Conservation (phyloP, 1,284 basidiomycete genomes). For the Ceratobasidium sp. region DNA sequence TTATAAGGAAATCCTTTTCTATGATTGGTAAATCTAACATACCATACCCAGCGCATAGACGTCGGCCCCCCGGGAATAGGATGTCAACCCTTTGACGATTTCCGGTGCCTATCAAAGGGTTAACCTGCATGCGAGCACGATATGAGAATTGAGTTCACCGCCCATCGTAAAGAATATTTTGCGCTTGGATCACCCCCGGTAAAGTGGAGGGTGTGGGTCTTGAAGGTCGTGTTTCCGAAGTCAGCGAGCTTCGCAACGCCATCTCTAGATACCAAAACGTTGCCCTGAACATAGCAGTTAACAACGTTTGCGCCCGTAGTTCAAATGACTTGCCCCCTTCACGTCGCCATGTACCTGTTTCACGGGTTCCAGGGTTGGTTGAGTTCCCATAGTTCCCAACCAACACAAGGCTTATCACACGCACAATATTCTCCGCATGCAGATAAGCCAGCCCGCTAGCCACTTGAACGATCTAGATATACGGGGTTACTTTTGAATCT, state of each 20-base stretch:
- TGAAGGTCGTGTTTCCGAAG: slow-evolving; percentile 6
- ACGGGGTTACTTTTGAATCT: background rate
- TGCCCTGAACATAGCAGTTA: background rate
- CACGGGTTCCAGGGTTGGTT: background rate
- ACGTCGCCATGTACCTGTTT: slow-evolving; percentile 11
- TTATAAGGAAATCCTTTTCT: too few species aligned
- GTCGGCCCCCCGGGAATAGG: too few species aligned
- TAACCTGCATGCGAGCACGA: too few species aligned
- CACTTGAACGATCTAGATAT: slow-evolving; percentile 9
- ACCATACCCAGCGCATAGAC: too few species aligned
- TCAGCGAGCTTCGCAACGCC: slow-evolving; percentile 7
- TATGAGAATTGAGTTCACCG: too few species aligned
- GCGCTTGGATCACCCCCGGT: too few species aligned
- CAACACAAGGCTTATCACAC: background rate
- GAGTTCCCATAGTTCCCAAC: background rate
- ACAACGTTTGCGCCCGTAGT: background rate
- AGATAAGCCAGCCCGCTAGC: slow-evolving; percentile 9
- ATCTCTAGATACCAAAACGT: slow-evolving; percentile 5
- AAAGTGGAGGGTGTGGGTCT: too few species aligned
- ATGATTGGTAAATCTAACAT: too few species aligned
- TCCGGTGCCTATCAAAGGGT: too few species aligned
- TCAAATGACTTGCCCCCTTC: background rate
- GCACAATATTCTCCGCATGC: background rate
- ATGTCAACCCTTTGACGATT: too few species aligned
- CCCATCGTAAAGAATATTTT: too few species aligned